Evolutionary conservation across 768 basidiomycete species (phyloP).

Genomic region (Pulveroboletus sp.): DNA sequence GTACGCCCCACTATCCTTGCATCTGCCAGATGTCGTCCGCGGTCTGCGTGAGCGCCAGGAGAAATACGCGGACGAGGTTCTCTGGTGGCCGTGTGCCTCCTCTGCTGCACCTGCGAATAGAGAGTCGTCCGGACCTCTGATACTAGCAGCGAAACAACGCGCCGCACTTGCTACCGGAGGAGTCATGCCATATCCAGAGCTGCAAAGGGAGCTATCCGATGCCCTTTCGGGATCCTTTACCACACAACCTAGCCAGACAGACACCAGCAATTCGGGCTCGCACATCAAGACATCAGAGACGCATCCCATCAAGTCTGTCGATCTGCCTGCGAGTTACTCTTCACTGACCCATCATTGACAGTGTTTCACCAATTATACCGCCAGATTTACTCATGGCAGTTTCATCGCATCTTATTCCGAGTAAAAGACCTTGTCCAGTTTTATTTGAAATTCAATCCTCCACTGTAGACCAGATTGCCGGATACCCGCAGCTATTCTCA

Average conservation of each 20-base stretch:
- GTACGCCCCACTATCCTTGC: conserved; percentile 62
- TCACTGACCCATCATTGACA: conserved; percentile 17
- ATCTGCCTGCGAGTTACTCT: background rate
- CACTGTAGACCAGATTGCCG: conserved; percentile 31
- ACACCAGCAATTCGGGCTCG: background rate
- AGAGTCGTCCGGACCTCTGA: conserved; percentile 7
- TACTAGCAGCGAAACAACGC: conserved; percentile 22
- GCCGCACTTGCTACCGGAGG: conserved; percentile 18
- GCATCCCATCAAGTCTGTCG: conserved; percentile 76
- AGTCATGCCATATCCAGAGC: conserved; percentile 18
- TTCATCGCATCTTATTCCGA: conserved; percentile 31
- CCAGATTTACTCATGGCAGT: conserved; percentile 42
- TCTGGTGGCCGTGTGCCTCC: conserved; percentile 47
- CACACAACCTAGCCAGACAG: background rate
- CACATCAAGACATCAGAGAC: conserved; percentile 66
- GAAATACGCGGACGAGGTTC: conserved; percentile 29
- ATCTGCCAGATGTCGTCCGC: conserved; percentile 53
- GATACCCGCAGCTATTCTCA: conserved; percentile 40
- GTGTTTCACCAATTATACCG: conserved; percentile 56
- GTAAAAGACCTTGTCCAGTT: conserved; percentile 20
- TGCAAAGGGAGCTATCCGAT: conserved; percentile 47
- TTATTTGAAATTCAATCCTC: conserved; percentile 35
- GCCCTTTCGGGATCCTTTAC: conserved; percentile 48
- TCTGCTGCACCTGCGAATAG: background rate
- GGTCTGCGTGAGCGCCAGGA: conserved; percentile 52